Evolutionary conservation across 2,329 filamentous ascomycete species (phyloP).

Genomic region (Diaporthe sp.): DNA sequence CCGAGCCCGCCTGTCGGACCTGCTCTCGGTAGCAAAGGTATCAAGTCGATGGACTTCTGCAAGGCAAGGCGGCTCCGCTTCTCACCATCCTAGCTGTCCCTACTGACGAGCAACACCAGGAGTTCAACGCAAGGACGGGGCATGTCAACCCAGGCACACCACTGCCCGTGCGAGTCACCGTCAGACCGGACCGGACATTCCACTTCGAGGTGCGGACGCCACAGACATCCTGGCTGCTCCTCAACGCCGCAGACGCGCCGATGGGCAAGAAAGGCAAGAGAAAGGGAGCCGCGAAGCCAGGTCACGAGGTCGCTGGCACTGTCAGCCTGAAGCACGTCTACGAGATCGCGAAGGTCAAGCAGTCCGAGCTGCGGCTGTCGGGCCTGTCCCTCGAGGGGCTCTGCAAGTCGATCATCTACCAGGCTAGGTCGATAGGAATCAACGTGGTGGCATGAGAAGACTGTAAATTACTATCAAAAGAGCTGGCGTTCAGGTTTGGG

Average conservation of each 20-base stretch:
- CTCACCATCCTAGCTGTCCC: slow-evolving; percentile 8
- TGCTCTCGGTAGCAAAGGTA: slow-evolving; percentile 95
- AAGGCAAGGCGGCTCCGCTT: slow-evolving; percentile 73
- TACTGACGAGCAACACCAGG: slow-evolving; percentile 66
- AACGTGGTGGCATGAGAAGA: slow-evolving; percentile 71
- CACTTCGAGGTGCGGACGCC: slow-evolving; percentile 94
- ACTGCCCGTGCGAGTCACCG: slow-evolving; percentile 89
- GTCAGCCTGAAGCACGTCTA: slow-evolving; percentile 96
- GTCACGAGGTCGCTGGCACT: slow-evolving; percentile 83
- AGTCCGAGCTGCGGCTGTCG: slow-evolving; percentile 80
- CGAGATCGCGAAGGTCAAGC: slow-evolving; percentile 98
- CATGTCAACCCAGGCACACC: slow-evolving; percentile 87
- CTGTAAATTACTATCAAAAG: slow-evolving; percentile 24
- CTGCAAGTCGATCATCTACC: slow-evolving; percentile 80
- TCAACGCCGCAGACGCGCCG: slow-evolving; percentile 84
- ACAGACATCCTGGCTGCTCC: slow-evolving; percentile 90
- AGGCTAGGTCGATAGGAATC: slow-evolving; percentile 83
- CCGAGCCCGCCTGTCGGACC: slow-evolving; percentile 97
- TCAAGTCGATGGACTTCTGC: slow-evolving; percentile 99
- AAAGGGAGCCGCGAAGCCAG: slow-evolving; percentile 82
- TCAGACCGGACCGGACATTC: slow-evolving; percentile 94
- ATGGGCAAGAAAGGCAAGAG: slow-evolving; percentile 81
- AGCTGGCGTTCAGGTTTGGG: slow-evolving; percentile 41
- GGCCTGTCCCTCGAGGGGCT: slow-evolving; percentile 79
- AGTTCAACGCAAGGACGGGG: slow-evolving; percentile 95